Conservation (phyloP, 768 basidiomycete genomes). For the Leccinum fibrillosum region DNA sequence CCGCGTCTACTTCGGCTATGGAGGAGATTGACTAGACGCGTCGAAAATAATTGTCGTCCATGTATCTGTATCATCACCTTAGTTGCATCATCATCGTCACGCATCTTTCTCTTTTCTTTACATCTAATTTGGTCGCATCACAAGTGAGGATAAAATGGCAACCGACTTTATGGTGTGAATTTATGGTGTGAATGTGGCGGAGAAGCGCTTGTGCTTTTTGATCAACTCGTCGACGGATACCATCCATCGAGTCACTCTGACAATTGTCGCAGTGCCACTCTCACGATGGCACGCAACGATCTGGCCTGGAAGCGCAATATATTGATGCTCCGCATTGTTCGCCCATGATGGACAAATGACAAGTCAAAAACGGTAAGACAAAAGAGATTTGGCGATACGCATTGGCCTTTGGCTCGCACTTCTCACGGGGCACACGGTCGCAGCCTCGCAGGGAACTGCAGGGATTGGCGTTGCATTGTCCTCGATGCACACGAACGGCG, state of each 20-base stretch:
- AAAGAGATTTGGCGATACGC: background rate
- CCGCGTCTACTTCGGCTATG: conserved; percentile 79
- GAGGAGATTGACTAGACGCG: conserved; percentile 86
- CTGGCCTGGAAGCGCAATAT: background rate
- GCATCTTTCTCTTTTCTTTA: conserved; percentile 18
- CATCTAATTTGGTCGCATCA: conserved; percentile 19
- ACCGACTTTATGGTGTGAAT: background rate
- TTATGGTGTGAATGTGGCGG: background rate
- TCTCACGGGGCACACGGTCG: background rate
- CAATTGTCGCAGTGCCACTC: background rate
- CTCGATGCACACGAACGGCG: background rate
- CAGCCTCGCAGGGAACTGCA: background rate
- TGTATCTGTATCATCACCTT: conserved; percentile 28
- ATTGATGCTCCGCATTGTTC: conserved; percentile 27
- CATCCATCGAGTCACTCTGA: conserved; percentile 7
- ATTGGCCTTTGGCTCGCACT: too few relatives aligned
- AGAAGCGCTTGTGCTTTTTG: background rate
- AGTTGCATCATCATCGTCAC: conserved; percentile 25
- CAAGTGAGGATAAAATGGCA: conserved; percentile 24
- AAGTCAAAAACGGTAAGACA: background rate
- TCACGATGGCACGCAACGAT: background rate
- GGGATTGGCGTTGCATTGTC: background rate
- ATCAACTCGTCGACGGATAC: background rate
- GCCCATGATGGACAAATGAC: background rate
- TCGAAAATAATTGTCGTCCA: conserved; percentile 3